Conservation (phyloP, 345 rosid species). For the Linum tenue region DNA sequence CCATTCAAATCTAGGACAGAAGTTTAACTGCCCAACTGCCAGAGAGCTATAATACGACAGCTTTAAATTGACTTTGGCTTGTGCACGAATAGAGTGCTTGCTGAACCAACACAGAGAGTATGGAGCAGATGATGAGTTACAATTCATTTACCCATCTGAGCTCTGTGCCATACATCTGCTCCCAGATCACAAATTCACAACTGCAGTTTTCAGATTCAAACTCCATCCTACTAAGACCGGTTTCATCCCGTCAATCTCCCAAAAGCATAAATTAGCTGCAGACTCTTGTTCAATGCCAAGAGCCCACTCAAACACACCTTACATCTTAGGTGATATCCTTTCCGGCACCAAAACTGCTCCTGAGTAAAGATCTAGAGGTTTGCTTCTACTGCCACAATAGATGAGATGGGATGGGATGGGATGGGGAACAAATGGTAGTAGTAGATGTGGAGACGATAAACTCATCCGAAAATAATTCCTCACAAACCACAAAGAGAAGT, state of each 20-base stretch:
- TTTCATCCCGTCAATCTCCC: background rate
- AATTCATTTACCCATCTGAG: too few species aligned
- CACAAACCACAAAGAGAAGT: slow-evolving; percentile 9
- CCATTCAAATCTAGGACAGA: too few species aligned
- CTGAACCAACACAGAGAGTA: too few species aligned
- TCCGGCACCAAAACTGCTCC: slow-evolving; percentile 1
- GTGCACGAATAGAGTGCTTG: too few species aligned
- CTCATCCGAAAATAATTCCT: background rate
- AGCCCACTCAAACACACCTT: background rate
- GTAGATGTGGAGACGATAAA: slow-evolving; percentile 3
- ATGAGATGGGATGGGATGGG: background rate
- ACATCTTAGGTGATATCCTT: background rate
- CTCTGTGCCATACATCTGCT: too few species aligned
- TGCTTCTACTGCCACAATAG: background rate
- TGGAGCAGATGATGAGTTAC: too few species aligned
- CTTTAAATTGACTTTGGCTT: too few species aligned
- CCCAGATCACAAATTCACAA: too few species aligned
- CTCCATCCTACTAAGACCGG: too few species aligned
- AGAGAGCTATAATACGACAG: too few species aligned
- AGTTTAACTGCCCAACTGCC: too few species aligned
- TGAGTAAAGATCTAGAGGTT: slow-evolving; percentile 8
- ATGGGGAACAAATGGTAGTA: background rate
- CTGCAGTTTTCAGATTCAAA: too few species aligned
- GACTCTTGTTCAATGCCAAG: background rate
- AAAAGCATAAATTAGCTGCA: background rate